Evolutionary conservation across 331 rosid species (phyloP), one percentile per base, ranked within the genome.

Genomic region (Telfairia occidentalis): DNA sequence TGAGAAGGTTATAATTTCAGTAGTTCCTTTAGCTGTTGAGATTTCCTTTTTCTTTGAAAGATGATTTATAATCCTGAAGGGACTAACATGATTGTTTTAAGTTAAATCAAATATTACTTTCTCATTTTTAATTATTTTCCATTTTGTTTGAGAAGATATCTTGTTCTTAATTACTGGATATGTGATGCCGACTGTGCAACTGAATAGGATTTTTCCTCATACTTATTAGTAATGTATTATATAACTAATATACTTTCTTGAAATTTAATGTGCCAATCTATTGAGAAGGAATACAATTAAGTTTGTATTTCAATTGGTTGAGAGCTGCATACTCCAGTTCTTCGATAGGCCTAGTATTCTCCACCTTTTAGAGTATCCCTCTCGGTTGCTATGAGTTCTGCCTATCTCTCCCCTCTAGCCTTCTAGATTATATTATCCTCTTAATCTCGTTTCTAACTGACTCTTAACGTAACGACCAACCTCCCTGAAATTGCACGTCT

Each of bases 1-100:
- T 18, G 90, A 87, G 40, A 84, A 89, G 96, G 96, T 89, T 78
- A 75, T 23, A 32, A 59, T 60, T 76, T 52, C 82, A 63, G 24
- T 42, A 26, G 55, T 55, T 67, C 40, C 74, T 76, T 58, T 59
- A 46, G 78, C 61, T 45, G 40, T 28, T 70, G 24, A 9, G 57
- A 26, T 48, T 40, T 70, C 54, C 53, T 70, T 43, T 30, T 43
- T 28, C 57, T 3, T 26, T 70, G 50, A 46, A 16, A 26, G 21
- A 70, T 16, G 18, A 26, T 24, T 26, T 24, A 43, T 70, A 70
- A 70, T 45, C 34, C 32, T 49, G 12, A 29, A 70, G 74, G 40
- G 57, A 70, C 13, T 11, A 24, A 16, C 57, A 43, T 1, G 37
- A 42, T 40, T 43, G 23, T 23, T 24, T 13, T 23, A 24, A 40